phyloP scores from a whole-genome alignment of 768 basidiomycete genomes.

The Hericium alpestre region DNA sequence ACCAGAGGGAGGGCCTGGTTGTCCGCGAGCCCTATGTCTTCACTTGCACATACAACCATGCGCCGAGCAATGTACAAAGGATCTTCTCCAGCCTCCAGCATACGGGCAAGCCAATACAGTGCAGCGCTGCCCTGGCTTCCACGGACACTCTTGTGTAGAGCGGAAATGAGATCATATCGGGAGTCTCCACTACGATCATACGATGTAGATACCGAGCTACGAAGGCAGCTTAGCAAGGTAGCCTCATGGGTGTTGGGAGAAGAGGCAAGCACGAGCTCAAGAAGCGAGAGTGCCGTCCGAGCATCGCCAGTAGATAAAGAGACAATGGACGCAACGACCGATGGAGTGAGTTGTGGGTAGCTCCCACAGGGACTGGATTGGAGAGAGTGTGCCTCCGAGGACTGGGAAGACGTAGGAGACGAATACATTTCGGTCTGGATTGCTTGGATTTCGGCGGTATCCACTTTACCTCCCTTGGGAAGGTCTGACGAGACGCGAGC shows the following conservation, averaged over 20 bases:
- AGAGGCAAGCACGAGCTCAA: conserved; percentile 56
- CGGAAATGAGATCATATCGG: conserved; percentile 75
- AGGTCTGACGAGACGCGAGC: conserved; percentile 10
- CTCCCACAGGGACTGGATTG: conserved; percentile 10
- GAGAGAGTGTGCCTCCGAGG: neutral
- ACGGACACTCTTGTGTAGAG: conserved; percentile 74
- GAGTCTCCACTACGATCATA: conserved; percentile 72
- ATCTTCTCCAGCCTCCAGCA: conserved; percentile 75
- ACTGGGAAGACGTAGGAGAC: neutral
- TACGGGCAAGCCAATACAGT: conserved; percentile 81
- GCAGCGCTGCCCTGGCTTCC: conserved; percentile 71
- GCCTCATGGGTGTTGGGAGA: conserved; percentile 31
- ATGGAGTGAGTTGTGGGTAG: conserved; percentile 32
- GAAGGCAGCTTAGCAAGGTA: conserved; percentile 44
- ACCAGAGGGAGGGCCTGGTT: conserved; percentile 66
- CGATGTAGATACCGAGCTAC: conserved; percentile 51
- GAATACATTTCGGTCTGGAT: neutral
- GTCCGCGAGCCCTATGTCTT: conserved; percentile 79
- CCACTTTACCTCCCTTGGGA: neutral
- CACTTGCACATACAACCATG: conserved; percentile 72
- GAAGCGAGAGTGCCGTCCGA: conserved; percentile 63
- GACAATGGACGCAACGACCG: conserved; percentile 37
- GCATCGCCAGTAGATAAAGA: conserved; percentile 61
- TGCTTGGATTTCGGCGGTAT: no score
- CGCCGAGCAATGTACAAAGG: conserved; percentile 66